These are phyloP conservation scores for Russula ochroleuca DNA, from an alignment of 768 basidiomycete genomes.

Conservation along the genomic window DNA sequence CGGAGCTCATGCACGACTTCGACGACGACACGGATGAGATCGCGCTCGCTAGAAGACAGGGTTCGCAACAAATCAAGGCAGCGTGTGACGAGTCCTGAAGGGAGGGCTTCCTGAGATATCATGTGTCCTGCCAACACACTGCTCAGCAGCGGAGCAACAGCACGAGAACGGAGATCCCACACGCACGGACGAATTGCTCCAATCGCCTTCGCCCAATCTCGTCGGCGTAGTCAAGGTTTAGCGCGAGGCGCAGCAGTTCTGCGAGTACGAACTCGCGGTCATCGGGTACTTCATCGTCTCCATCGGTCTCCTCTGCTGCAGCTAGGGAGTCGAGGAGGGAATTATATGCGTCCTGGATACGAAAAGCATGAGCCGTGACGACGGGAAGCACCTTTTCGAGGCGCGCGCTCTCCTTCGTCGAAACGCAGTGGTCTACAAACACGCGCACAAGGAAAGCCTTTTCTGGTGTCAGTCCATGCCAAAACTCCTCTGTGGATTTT, in stretches of 20 bases:
- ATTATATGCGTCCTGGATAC: constrained; percentile 69
- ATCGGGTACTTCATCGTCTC: constrained; percentile 38
- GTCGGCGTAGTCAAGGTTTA: constrained; percentile 84
- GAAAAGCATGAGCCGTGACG: constrained; percentile 75
- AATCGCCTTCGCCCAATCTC: constrained; percentile 87
- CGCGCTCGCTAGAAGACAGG: constrained; percentile 69
- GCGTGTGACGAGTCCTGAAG: constrained; percentile 60
- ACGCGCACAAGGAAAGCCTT: constrained; percentile 78
- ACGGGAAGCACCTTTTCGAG: constrained; percentile 75
- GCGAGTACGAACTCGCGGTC: constrained; percentile 66
- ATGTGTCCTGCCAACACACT: constrained; percentile 56
- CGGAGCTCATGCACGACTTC: constrained; percentile 83
- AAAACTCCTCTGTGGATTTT: constrained; percentile 56
- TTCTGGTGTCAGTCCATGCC: constrained; percentile 65
- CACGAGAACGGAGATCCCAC: not conserved
- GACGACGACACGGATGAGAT: constrained; percentile 83
- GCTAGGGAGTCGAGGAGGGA: constrained; percentile 45
- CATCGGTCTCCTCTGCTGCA: constrained; percentile 37
- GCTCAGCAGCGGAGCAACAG: constrained; percentile 5
- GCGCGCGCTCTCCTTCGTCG: constrained; percentile 53
- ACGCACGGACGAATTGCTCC: constrained; percentile 79
- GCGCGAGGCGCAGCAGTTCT: constrained; percentile 75
- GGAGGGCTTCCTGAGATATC: constrained; percentile 67
- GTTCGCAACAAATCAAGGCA: constrained; percentile 81
- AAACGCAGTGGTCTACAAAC: constrained; percentile 73